Evolutionary conservation across 129 eudicot species (phyloP), one percentile per base, ranked within the genome.

Genomic region (Mikania micrantha): DNA sequence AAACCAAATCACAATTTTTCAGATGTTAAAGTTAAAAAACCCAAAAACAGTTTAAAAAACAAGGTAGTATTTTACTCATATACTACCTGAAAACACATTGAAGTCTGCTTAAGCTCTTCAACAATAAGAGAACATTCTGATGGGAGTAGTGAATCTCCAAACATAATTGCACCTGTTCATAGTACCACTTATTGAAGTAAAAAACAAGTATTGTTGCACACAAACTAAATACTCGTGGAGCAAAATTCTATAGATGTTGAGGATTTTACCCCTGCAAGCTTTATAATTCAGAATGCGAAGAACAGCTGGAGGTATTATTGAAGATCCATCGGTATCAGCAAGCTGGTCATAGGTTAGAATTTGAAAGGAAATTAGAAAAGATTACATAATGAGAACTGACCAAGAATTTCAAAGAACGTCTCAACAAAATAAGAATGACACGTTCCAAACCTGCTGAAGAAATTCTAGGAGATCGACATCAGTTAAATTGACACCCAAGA

Each of bases 111-210:
- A 78, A 94, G 90, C 85, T 94, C 99, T 69, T 94, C 95, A 47
- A 94, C 99, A 63, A 94, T 85, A 70, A 94, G 90, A 38, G 95
- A 84, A 80, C 99, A 94, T 70, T 94, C 97, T 64, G 97, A 94
- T 59, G 93, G 95, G 63, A 94, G 90, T 73, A 94, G 74, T 66
- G 75, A 74, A 69, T 94, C 99, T 21, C 99, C 99, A 69, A 94
- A 94, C 99, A 94, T 94, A 38, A 94, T 90, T 68, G 99, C 99
- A 58, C 99, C 99, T 94, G 58, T 70, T 50, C 7, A 57, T 45
- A 1, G 62, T 45, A 69, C 52, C 21, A 64, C 15, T 28, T 1
- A 63, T 25, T n/a, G 8, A 48, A 19, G 67, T 71, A 45, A 25
- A 52, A 39, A 60, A 27, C 67, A 67, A 35, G n/a, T 73, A 22